Conservation (phyloP, 805 yeast species). For the Pichia heedii region DNA sequence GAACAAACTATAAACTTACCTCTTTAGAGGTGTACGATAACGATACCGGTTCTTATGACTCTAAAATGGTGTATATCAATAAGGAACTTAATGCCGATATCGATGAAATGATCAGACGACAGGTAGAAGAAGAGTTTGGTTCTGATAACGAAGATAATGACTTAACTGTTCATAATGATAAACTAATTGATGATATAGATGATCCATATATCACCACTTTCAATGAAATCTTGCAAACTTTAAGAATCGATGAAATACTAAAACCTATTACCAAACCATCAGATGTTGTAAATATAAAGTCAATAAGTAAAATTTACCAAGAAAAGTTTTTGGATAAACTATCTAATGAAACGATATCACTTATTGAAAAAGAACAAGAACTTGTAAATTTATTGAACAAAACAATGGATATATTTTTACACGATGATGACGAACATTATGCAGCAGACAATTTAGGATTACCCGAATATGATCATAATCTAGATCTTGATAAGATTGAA, state of each 20-base stretch:
- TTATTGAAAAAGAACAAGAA: constrained; percentile 74
- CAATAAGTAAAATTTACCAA: constrained; percentile 58
- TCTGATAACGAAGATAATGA: constrained; percentile 15
- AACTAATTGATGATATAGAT: constrained; percentile 13
- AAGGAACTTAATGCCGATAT: constrained; percentile 15
- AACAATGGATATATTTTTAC: constrained; percentile 70
- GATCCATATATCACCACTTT: constrained; percentile 10
- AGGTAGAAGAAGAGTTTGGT: constrained; percentile 24
- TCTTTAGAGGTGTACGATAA: constrained; percentile 14
- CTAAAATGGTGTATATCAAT: constrained; percentile 19
- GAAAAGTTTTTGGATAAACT: constrained; percentile 46
- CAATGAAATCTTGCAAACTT: constrained; percentile 33
- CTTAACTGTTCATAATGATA: background rate
- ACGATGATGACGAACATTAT: constrained; percentile 72
- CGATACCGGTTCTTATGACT: constrained; percentile 12
- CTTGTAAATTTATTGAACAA: constrained; percentile 63
- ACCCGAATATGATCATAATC: constrained; percentile 61
- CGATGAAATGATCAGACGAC: constrained; percentile 19
- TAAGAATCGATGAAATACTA: constrained; percentile 50
- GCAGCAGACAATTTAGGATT: constrained; percentile 57
- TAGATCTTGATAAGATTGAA: constrained; percentile 24
- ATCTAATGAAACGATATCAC: constrained; percentile 64
- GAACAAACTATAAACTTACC: constrained; percentile 17
- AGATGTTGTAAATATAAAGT: constrained; percentile 65
- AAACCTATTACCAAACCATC: constrained; percentile 76